Percentiles rank a stretch among this genome's conserved stretches.
Evolutionary conservation across 495 filamentous ascomycete genomes (phyloP).

Genomic region (Trypethelium eluteriae): DNA sequence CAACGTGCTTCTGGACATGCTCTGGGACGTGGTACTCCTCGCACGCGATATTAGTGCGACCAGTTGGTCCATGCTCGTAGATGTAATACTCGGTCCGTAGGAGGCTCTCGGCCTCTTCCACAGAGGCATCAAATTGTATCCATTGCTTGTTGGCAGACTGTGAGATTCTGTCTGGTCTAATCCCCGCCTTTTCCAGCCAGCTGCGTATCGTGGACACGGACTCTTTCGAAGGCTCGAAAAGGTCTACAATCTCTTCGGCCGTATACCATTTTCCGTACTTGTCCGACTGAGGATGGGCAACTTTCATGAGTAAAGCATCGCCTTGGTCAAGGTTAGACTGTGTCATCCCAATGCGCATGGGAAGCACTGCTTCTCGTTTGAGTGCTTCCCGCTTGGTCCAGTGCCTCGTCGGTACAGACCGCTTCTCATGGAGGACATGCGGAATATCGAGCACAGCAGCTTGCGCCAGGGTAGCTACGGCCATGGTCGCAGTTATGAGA

Average conservation of each 20-base stretch:
- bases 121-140: conserved; percentile 23
- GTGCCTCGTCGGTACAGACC: background rate
- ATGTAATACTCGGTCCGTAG: conserved; percentile 20
- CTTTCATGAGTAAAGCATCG: conserved; percentile 15
- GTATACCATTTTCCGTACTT: conserved; percentile 28
- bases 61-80: conserved; percentile 18
- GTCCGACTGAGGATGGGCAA: conserved; percentile 23
- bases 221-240: conserved; percentile 15
- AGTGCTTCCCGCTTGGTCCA: conserved; percentile 16
- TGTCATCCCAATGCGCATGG: conserved; percentile 23
- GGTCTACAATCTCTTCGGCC: conserved; percentile 24
- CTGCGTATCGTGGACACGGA: conserved; percentile 9
- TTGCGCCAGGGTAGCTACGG: background rate
- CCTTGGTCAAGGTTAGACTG: conserved; percentile 23
- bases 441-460: background rate
- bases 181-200: conserved; percentile 14
- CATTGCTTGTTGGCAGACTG: conserved; percentile 26
- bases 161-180: conserved; percentile 13
- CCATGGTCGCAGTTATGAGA: background rate
- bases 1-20: conserved; percentile 31
- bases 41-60: conserved; percentile 20
- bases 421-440: conserved; percentile 22
- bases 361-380: conserved; percentile 13
- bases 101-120: conserved; percentile 17
- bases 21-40: conserved; percentile 26